Conservation (phyloP, 164 flowering plant species). For the Chloranthus sessilifolius region DNA sequence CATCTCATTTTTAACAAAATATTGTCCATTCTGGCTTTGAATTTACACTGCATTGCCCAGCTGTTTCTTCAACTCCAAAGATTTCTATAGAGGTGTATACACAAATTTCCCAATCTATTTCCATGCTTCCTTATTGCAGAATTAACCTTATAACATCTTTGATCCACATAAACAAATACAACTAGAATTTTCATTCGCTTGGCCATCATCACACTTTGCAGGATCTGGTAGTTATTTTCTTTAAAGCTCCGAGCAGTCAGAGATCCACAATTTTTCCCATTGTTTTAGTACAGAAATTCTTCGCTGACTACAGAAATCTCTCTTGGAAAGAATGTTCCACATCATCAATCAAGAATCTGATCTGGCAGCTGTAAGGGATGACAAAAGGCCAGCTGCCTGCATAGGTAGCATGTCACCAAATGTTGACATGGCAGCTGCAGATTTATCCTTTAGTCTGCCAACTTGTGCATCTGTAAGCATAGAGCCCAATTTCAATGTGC, state of each 20-base stretch:
- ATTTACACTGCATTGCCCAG: too few relatives aligned
- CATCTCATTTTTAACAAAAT: too few relatives aligned
- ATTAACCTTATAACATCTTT: background rate
- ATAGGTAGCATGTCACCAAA: slow-evolving; percentile 91
- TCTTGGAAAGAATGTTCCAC: too few relatives aligned
- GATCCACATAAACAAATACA: background rate
- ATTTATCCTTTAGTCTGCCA: slow-evolving; percentile 72
- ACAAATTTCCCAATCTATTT: background rate
- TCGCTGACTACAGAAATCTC: background rate
- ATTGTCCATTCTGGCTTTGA: too few relatives aligned
- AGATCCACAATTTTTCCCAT: background rate
- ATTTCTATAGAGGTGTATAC: too few relatives aligned
- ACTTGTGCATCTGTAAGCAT: slow-evolving; percentile 89
- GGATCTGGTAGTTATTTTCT: background rate
- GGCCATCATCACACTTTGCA: background rate
- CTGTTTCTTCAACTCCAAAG: too few relatives aligned
- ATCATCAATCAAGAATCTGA: slow-evolving; percentile 67
- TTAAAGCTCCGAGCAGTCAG: background rate
- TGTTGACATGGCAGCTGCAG: slow-evolving; percentile 70
- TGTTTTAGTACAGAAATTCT: background rate
- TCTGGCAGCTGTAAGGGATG: slow-evolving; percentile 73
- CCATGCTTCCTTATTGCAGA: background rate
- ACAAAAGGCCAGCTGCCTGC: slow-evolving; percentile 96
- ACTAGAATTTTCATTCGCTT: background rate
- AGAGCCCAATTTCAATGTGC: slow-evolving; percentile 83